phyloP scores from a whole-genome alignment of 2,329 filamentous ascomycete genomes.

The Emericellopsis cladophorae region DNA sequence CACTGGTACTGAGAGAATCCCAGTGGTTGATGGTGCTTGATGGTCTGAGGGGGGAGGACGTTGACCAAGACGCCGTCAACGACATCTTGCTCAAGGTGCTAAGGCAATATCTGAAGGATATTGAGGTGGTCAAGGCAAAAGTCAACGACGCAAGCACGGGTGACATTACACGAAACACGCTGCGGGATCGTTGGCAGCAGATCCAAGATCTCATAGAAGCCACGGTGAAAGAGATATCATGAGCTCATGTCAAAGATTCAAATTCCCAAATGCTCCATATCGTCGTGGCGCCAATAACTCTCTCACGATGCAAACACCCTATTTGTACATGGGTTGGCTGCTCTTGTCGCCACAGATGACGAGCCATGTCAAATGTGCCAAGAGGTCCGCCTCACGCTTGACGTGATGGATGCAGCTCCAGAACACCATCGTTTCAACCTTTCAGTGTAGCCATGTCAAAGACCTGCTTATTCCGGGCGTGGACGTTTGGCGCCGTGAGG shows the following conservation, averaged over 20 bases:
- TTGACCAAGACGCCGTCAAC: constrained; percentile 25
- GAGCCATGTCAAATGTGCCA: no score
- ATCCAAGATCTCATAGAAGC: constrained; percentile 10
- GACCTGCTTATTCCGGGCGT: constrained; percentile 46
- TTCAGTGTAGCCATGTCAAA: no score
- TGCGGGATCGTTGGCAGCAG: constrained; percentile 12
- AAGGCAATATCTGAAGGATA: constrained; percentile 18
- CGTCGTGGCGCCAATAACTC: no score
- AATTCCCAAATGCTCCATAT: no score
- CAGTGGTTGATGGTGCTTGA: constrained; percentile 33
- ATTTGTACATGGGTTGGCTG: no score
- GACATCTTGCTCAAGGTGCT: constrained; percentile 23
- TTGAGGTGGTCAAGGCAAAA: constrained; percentile 22
- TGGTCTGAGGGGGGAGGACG: constrained; percentile 30
- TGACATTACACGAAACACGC: constrained; percentile 10
- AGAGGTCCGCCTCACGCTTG: no score
- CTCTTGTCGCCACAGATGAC: constrained; percentile 3
- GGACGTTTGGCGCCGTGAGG: constrained; percentile 72
- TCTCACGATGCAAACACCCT: no score
- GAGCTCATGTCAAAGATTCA: no score
- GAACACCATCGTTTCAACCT: no score
- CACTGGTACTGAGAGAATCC: constrained; percentile 17
- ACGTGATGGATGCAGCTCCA: no score
- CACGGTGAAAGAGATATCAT: constrained; percentile 5
- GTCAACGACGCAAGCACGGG: constrained; percentile 12